These are phyloP conservation scores for Penicillium aurantiogriseum DNA, from an alignment of 2,329 filamentous ascomycete species.

Conservation along the genomic window DNA sequence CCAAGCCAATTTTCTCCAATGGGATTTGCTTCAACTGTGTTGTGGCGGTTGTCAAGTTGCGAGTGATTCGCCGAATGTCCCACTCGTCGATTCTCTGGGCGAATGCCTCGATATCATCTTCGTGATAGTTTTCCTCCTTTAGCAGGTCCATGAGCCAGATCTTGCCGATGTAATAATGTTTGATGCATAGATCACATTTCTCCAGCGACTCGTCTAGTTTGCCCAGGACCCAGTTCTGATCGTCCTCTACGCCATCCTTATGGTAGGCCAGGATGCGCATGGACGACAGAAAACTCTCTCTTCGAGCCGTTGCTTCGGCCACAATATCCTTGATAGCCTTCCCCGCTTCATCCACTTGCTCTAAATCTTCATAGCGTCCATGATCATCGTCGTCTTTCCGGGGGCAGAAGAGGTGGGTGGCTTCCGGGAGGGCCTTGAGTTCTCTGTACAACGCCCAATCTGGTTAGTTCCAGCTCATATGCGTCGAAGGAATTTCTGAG, in stretches of 20 bases:
- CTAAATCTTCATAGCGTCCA: slow-evolving; percentile 61
- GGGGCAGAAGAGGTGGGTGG: slow-evolving; percentile 67
- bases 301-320: slow-evolving; percentile 54
- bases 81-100: slow-evolving; percentile 57
- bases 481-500: background rate
- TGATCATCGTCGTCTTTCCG: slow-evolving; percentile 61
- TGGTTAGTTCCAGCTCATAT: slow-evolving; percentile 10
- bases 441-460: slow-evolving; percentile 31
- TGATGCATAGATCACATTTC: slow-evolving; percentile 67
- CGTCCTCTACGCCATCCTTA: slow-evolving; percentile 58
- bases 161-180: slow-evolving; percentile 71
- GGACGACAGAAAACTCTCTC: slow-evolving; percentile 64
- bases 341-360: slow-evolving; percentile 49
- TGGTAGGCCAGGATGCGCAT: slow-evolving; percentile 68
- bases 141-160: slow-evolving; percentile 62
- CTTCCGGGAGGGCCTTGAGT: slow-evolving; percentile 44
- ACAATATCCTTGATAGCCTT: slow-evolving; percentile 47
- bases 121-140: slow-evolving; percentile 57
- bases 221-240: slow-evolving; percentile 59
- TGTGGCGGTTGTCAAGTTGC: slow-evolving; percentile 58
- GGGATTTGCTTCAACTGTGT: slow-evolving; percentile 53
- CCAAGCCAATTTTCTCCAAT: slow-evolving; percentile 51
- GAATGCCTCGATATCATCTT: slow-evolving; percentile 51
- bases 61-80: slow-evolving; percentile 62
- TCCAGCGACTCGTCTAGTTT: slow-evolving; percentile 60